Evolutionary conservation across 2,329 filamentous ascomycete species (phyloP), one percentile per base, ranked within the genome.

Genomic region (Cladosporium sp.): DNA sequence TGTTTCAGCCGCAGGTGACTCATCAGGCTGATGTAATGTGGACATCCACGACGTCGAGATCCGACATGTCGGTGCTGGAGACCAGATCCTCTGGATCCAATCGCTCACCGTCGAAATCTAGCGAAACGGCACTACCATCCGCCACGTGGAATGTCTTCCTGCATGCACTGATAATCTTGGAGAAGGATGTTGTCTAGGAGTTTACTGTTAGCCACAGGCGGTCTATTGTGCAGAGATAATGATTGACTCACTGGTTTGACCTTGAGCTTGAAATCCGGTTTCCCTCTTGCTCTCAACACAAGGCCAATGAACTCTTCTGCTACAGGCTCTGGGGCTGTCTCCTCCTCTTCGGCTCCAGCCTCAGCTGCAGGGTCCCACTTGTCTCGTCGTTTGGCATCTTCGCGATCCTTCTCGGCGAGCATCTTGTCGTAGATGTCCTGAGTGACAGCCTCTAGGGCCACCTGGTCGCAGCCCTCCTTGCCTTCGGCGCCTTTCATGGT

Each of bases 401-500:
- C 64, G 13, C 60, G 59, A 56, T 70, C 78, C 70, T 86, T 85
- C 67, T 83, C 80, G 34, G 81, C 78, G 60, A 79, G 78, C 68
- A 84, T 79, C 72, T 84, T 80, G 65, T 77, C 77, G 53, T 87
- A 89, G 1, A 85, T 77, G 13, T 90, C 86, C 8, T 87, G 81
- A 0, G 91, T 94, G 85, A 91, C 92, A 7, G 90, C 91, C 76
- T 93, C 89, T 68, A 96, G 83, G 69, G 90, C 85, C n/a, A 96
- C 84, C 62, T 85, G 84, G 8, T 82, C 78, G 11, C 83, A 82
- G n/a, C 84, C 82, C 4, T 74, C 69, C 28, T 84, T 82, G 14
- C 83, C 81, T 26, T 84, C 82, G 30, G 69, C 69, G 28, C 85
- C 83, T 3, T 81, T 76, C 64, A 77, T 70, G 21, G 71, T 74